Conservation (phyloP, 2,329 filamentous ascomycete species). For the Reticulascus tulasneorum region DNA sequence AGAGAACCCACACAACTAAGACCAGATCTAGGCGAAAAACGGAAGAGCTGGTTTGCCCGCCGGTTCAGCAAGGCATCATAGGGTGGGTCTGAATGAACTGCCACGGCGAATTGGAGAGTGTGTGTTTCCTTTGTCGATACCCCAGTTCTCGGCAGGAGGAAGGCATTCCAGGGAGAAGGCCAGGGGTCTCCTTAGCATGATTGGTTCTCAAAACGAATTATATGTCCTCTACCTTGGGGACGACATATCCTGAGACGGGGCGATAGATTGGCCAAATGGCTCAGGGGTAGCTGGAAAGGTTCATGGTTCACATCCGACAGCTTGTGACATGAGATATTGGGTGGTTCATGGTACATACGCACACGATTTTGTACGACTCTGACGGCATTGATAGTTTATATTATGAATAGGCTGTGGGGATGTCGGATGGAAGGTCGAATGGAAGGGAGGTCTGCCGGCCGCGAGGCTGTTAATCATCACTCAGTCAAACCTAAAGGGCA, state of each 20-base stretch:
- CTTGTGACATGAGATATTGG: slow-evolving; percentile 10
- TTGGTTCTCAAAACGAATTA: neutral
- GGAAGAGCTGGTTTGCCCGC: slow-evolving; percentile 85
- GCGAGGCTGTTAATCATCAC: too few species aligned
- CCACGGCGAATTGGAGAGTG: slow-evolving; percentile 2
- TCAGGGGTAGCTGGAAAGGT: neutral
- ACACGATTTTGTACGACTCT: slow-evolving; percentile 14
- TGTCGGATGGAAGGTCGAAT: too few species aligned
- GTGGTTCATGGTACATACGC: slow-evolving; percentile 15
- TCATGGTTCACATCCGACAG: neutral
- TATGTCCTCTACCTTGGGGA: neutral
- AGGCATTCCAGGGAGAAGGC: slow-evolving; percentile 1
- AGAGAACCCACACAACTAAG: slow-evolving; percentile 21
- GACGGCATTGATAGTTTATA: slow-evolving; percentile 5
- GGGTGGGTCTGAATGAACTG: slow-evolving; percentile 15
- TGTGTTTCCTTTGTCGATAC: slow-evolving; percentile 15
- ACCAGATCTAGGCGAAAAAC: slow-evolving; percentile 56
- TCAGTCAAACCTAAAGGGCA: too few species aligned
- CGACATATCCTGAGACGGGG: too few species aligned
- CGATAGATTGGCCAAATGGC: neutral
- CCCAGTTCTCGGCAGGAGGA: slow-evolving; percentile 8
- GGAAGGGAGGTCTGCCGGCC: too few species aligned
- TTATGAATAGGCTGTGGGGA: too few species aligned
- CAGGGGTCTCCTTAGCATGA: neutral
- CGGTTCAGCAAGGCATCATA: slow-evolving; percentile 66